Base-by-base conservation (phyloP, 371 early-diverging fungal genomes). In the Enterocytospora artemiae region DNA sequence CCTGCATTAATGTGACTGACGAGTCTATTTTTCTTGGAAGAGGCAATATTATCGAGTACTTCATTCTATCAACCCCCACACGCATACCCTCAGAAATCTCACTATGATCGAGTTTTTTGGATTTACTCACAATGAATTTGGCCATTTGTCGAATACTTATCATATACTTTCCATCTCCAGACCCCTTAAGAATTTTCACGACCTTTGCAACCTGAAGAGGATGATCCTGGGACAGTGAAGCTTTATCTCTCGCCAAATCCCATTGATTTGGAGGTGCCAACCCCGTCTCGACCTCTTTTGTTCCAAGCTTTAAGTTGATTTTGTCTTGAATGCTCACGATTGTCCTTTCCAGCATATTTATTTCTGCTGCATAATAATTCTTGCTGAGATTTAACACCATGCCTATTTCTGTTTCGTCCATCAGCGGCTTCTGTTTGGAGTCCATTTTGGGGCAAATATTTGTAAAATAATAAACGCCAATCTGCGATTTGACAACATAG, bases 71-170 rank as follows among this genome's bases (percentile, higher is more conserved):
- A 31, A 96, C 96, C 63, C 92, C 97, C 46, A 96, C 95, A 59
- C 97, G 87, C 88, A 95, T 96, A 66, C 96, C 95, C 77, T 96
- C 97, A 68, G 96, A 91, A 75, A 98, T 89, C 81, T 93, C 92
- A 0, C 91, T 90, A 18, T 91, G 91, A 22, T 92, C 88, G 14
- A 96, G 91, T 49, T 87, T 84, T 76, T 93, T 89, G 24, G 89
- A 90, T 55, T 94, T 81, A 12, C 89, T 91, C 18, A 96, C 97
- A 7, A 98, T 94, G 82, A 93, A 98, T 79, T 98, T 98, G 48
- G 96, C 97, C 74, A 96, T 92, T 80, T 94, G 91, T 81, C 91
- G 91, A 55, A 97, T 88, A 75, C 89, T 90, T 73, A 96, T 96
- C 64, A 97, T 85, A 78, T 95, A 98, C 83, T 93, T 92, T 39